A percentile compares a stretch with the other conserved stretches of the same genome.
These are phyloP conservation scores for Senna siamea DNA, from an alignment of 306 rosid genomes.

Conservation along the genomic window DNA sequence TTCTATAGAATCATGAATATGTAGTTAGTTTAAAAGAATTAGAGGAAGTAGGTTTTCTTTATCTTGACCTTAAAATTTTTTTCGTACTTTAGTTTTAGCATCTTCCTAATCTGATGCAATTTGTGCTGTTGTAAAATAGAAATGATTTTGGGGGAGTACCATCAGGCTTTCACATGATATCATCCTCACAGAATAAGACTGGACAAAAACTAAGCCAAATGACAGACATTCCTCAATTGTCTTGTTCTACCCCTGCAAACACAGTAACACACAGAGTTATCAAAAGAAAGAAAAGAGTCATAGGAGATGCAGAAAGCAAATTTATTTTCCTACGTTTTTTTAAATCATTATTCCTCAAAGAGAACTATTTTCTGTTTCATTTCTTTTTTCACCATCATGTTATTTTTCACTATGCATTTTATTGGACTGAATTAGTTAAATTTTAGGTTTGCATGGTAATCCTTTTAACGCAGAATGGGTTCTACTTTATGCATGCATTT, in stretches of 20 bases:
- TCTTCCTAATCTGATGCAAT: slow-evolving; percentile 10
- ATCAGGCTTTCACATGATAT: not conserved
- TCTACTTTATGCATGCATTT: slow-evolving; percentile 11
- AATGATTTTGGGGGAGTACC: slow-evolving; percentile 5
- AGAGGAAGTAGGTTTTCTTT: not conserved
- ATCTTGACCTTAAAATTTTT: slow-evolving; percentile 4
- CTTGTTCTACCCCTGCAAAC: not conserved
- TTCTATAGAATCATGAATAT: not conserved
- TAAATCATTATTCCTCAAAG: not conserved
- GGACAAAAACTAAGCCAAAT: not conserved
- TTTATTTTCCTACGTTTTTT: not conserved
- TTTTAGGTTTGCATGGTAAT: slow-evolving; percentile 8
- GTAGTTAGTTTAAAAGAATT: not conserved
- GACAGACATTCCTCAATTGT: not conserved
- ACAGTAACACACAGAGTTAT: not conserved
- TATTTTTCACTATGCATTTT: not conserved
- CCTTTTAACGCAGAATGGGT: slow-evolving; percentile 7
- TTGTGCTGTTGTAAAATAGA: not conserved
- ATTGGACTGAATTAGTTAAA: slow-evolving; percentile 16
- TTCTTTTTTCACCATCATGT: not conserved
- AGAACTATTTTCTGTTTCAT: slow-evolving; percentile 21
- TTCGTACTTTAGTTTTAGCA: not conserved
- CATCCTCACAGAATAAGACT: slow-evolving; percentile 8
- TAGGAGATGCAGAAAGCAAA: not conserved
- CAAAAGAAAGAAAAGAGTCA: slow-evolving; percentile 4